Evolutionary conservation across 208 protist species (phyloP).

Genomic region (Crithidia thermophila): DNA sequence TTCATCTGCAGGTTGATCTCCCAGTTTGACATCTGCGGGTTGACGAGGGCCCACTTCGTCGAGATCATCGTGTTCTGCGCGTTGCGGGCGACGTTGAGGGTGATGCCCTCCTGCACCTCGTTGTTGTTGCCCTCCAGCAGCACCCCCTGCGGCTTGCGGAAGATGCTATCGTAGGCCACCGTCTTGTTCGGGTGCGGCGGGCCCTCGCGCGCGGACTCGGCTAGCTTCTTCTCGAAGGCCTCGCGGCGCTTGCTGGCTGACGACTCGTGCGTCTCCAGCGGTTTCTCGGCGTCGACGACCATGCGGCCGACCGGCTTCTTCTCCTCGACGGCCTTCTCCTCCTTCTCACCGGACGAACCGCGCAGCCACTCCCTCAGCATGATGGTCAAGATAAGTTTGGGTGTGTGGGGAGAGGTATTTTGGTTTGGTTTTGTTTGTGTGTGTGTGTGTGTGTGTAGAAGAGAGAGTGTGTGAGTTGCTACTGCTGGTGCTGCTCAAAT

Average conservation of each 20-base stretch:
- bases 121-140: constrained; percentile 70
- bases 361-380: constrained; percentile 91
- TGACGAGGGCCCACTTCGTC: constrained; percentile 82
- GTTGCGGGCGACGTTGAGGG: constrained; percentile 71
- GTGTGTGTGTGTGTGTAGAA: background rate
- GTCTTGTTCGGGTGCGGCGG: constrained; percentile 41
- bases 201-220: constrained; percentile 64
- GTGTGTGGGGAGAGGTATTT: too few relatives aligned
- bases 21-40: constrained; percentile 85
- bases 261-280: constrained; percentile 62
- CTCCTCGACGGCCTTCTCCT: constrained; percentile 41
- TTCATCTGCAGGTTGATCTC: constrained; percentile 91
- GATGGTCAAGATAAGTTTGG: background rate
- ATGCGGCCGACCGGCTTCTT: constrained; percentile 58
- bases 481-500: too few relatives aligned
- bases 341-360: constrained; percentile 38
- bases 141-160: constrained; percentile 63
- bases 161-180: constrained; percentile 79
- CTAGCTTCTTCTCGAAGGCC: constrained; percentile 76
- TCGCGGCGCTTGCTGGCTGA: constrained; percentile 39
- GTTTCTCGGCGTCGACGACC: constrained; percentile 79
- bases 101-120: constrained; percentile 78
- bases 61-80: constrained; percentile 85
- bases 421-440: background rate
- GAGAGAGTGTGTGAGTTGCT: too few relatives aligned